Base-by-base conservation (phyloP, 2,329 filamentous ascomycete genomes). In the Botryotinia calthae region DNA sequence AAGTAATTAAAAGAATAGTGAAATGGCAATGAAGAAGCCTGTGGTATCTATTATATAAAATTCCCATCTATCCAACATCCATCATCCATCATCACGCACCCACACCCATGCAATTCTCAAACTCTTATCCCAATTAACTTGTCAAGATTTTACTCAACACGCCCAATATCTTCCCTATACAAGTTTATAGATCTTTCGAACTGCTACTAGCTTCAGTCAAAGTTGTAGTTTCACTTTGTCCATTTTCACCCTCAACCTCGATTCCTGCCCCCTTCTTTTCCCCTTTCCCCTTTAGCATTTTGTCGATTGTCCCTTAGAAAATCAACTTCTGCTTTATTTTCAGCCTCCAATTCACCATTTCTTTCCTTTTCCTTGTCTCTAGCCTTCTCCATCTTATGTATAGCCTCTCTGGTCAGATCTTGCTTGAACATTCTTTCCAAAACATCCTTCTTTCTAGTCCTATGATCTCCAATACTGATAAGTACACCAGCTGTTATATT, bases 401-500 rank as follows among this genome's bases (percentile, higher is more conserved):
- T 90, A 1, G 89, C 89, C 76, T 89, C 85, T 64, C 86, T 82
- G 0, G 93, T 97, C 72, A 97, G 82, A 75, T 93, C 89, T 80
- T 96, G 93, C 44, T 93, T 85, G 78, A 92, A 89, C 82, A 96
- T 88, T 62, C 90, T 87, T 79, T 95, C 90, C 34, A 94, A 85
- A 0, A 97, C 92, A 59, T 97, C 93, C 87, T 94, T 95, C 86
- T 97, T 97, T 68, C 93, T 85, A 2, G 93, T 94, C 75, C 87
- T 88, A 31, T 90, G 87, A 79, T 95, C 93, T 1, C 93, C 93
- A 25, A 94, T 85, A 76, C 86, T 89, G 80, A 97, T 97, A 40
- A 95, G 80, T 1, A 97, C 82, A 5, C 93, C 93, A 0, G 91
- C 93, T 0, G 87, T 87, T 75, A 94, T 90, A 80, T 97, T 97